These are phyloP conservation scores for Lumnitzera littorea DNA, from an alignment of 345 rosid species.

Conservation along the genomic window DNA sequence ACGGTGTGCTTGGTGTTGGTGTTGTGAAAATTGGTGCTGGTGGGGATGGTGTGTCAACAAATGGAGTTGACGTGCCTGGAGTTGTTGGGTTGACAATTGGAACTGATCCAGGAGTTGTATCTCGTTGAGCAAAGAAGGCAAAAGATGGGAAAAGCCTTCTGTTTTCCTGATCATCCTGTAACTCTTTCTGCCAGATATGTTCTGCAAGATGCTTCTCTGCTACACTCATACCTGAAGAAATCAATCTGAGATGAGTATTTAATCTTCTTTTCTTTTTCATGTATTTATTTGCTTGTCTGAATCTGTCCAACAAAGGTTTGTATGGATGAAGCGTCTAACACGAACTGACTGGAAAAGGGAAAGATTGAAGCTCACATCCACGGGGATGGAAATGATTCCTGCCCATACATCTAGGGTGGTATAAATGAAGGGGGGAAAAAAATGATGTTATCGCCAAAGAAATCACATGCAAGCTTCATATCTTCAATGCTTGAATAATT, in stretches of 20 bases:
- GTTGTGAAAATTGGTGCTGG: constrained; percentile 17
- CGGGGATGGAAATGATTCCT: too few species aligned
- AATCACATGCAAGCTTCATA: too few species aligned
- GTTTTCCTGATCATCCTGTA: constrained; percentile 17
- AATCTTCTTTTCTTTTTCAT: too few species aligned
- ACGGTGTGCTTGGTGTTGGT: constrained; percentile 11
- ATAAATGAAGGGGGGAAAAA: too few species aligned
- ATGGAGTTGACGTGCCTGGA: constrained; percentile 15
- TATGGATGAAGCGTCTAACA: background rate
- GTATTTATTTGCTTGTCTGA: too few species aligned
- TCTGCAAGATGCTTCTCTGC: constrained; percentile 14
- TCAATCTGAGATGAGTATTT: too few species aligned
- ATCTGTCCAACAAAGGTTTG: too few species aligned
- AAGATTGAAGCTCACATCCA: background rate
- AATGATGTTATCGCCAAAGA: too few species aligned
- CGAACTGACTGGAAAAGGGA: too few species aligned
- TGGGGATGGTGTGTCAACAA: constrained; percentile 16
- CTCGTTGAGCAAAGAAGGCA: constrained; percentile 19
- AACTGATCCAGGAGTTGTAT: constrained; percentile 15
- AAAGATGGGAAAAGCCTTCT: constrained; percentile 19
- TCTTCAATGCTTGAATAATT: too few species aligned
- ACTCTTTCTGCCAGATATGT: background rate
- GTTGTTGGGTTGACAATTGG: constrained; percentile 70
- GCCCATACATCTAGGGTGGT: too few species aligned
- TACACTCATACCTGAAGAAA: constrained; percentile 41